These are phyloP conservation scores for Cordyceps cicadae DNA, from an alignment of 2,329 filamentous ascomycete species.

Conservation along the genomic window DNA sequence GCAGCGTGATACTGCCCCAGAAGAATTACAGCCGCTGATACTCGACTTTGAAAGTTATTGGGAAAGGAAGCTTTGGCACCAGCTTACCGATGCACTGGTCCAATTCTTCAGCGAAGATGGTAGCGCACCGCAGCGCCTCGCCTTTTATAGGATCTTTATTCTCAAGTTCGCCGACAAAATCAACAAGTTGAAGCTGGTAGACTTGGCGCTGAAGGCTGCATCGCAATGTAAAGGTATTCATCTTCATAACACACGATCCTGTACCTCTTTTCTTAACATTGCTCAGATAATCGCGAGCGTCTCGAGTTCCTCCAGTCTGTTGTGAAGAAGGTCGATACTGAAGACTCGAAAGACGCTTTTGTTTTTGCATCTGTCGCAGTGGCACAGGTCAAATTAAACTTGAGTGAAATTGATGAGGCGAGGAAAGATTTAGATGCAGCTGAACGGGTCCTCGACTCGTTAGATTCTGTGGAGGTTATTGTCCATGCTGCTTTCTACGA, in stretches of 20 bases:
- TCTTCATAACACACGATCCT: not conserved
- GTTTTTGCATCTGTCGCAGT: slow-evolving; percentile 90
- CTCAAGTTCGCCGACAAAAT: slow-evolving; percentile 96
- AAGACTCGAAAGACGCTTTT: slow-evolving; percentile 87
- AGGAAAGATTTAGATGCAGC: slow-evolving; percentile 80
- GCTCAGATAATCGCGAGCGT: slow-evolving; percentile 75
- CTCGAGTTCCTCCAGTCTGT: slow-evolving; percentile 77
- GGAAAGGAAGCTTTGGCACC: slow-evolving; percentile 99
- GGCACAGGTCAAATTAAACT: slow-evolving; percentile 74
- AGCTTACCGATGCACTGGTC: slow-evolving; percentile 83
- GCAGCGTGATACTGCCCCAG: slow-evolving; percentile 78
- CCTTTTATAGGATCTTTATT: slow-evolving; percentile 91
- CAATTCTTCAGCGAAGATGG: slow-evolving; percentile 78
- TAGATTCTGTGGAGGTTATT: slow-evolving; percentile 90
- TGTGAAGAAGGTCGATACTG: slow-evolving; percentile 81
- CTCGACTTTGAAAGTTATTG: slow-evolving; percentile 92
- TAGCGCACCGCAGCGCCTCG: slow-evolving; percentile 76
- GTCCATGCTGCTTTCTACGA: slow-evolving; percentile 96
- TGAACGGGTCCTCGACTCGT: slow-evolving; percentile 79
- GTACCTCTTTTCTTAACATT: not conserved
- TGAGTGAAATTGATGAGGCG: slow-evolving; percentile 72
- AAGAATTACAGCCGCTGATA: slow-evolving; percentile 80
- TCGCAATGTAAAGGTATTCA: slow-evolving; percentile 67
- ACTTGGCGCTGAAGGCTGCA: slow-evolving; percentile 78
- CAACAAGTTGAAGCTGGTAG: slow-evolving; percentile 96